Evolutionary conservation across 2,329 filamentous ascomycete species (phyloP).

Genomic region (Sarocladiaceae sp.): DNA sequence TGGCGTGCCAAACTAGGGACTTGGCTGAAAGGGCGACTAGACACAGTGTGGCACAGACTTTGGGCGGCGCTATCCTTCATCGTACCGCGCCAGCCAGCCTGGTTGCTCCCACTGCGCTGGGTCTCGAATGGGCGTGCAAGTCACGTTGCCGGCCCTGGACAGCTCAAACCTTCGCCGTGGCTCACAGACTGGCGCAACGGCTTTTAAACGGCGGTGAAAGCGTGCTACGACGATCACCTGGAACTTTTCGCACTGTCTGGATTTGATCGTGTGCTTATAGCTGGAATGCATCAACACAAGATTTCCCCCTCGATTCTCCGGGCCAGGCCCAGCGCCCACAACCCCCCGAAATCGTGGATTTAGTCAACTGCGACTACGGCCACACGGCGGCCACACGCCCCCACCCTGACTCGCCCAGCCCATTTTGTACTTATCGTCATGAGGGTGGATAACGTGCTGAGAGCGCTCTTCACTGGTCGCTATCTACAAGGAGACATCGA

Average conservation of each 20-base stretch:
- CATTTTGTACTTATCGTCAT: background rate
- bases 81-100: background rate
- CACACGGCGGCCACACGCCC: background rate
- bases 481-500: background rate
- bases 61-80: background rate
- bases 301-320: background rate
- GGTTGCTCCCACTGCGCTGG: background rate
- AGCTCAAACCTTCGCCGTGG: background rate
- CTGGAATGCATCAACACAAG: background rate
- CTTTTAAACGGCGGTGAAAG: background rate
- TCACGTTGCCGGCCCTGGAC: background rate
- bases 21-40: background rate
- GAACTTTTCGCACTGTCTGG: background rate
- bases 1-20: background rate
- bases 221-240: background rate
- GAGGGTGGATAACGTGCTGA: background rate
- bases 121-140: background rate
- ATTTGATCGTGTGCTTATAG: background rate
- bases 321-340: background rate
- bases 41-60: background rate
- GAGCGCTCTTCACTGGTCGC: background rate
- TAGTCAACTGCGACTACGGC: background rate
- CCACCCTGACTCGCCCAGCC: slow-evolving; percentile 3
- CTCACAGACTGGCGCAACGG: background rate
- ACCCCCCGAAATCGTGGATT: too few species aligned